These are phyloP conservation scores for Xylariomycetidae sp. DNA, from an alignment of 2,329 filamentous ascomycete species.

Conservation along the genomic window DNA sequence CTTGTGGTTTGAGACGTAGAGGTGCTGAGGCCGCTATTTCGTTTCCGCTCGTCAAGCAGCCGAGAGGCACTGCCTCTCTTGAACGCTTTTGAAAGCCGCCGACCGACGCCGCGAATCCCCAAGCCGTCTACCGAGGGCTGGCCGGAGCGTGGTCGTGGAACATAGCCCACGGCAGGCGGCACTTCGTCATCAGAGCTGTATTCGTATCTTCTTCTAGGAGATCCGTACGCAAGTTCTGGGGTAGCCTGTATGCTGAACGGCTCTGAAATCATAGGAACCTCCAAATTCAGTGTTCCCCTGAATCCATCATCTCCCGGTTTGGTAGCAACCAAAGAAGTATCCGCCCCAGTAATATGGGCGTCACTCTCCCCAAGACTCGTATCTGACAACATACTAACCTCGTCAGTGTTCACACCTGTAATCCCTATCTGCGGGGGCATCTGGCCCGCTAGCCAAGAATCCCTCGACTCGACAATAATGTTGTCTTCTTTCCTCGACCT, in stretches of 20 bases:
- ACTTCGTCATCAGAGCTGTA: constrained; percentile 18
- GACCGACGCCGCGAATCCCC: constrained; percentile 13
- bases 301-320: constrained; percentile 7
- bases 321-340: constrained; percentile 9
- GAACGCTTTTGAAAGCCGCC: constrained; percentile 22
- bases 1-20: constrained; percentile 21
- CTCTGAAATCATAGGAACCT: constrained; percentile 18
- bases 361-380: constrained; percentile 22
- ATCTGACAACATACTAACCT: constrained; percentile 24
- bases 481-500: constrained; percentile 8
- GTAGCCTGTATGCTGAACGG: constrained; percentile 28
- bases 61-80: constrained; percentile 17
- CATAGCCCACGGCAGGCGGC: constrained; percentile 13
- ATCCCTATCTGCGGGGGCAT: constrained; percentile 5
- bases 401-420: constrained; percentile 17
- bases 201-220: constrained; percentile 16
- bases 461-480: constrained; percentile 9
- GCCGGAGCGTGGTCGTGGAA: constrained; percentile 9
- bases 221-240: constrained; percentile 24
- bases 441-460: constrained; percentile 14
- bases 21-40: constrained; percentile 20
- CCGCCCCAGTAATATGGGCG: constrained; percentile 14
- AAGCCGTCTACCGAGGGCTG: constrained; percentile 12
- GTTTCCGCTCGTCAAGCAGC: constrained; percentile 12
- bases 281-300: constrained; percentile 9